A percentile compares a stretch with the other conserved stretches of the same genome.
Evolutionary conservation across 2,329 filamentous ascomycete genomes (phyloP).

Genomic region (Geosmithia flava): DNA sequence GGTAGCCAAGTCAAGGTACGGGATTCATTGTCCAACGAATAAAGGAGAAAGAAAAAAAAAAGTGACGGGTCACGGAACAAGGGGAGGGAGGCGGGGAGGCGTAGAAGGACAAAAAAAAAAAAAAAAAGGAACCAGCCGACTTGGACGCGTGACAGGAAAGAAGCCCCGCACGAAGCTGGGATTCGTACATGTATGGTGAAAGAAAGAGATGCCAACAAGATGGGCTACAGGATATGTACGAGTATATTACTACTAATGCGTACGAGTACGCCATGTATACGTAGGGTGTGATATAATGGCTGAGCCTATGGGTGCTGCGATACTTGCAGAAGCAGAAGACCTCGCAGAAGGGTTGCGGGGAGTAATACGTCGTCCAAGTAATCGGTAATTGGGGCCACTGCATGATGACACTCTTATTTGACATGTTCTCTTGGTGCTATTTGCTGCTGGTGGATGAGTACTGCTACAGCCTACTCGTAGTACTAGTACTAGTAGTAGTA

Average conservation of each 20-base stretch:
- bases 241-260: no score
- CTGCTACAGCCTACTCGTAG: no score
- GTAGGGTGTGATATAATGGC: not conserved
- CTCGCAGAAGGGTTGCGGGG: no score
- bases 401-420: no score
- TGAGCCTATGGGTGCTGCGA: no score
- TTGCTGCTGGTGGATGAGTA: no score
- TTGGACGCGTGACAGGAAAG: not conserved
- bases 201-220: no score
- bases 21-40: not conserved
- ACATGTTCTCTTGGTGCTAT: no score
- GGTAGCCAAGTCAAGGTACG: not conserved
- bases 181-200: not conserved
- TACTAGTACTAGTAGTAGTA: not conserved
- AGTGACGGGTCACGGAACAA: not conserved
- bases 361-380: not conserved
- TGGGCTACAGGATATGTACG: no score
- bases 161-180: not conserved
- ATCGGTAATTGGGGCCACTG: not conserved
- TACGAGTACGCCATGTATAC: not conserved
- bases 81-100: no score
- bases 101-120: not conserved
- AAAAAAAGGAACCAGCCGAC: not conserved
- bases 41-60: not conserved
- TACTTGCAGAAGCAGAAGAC: not conserved